These are phyloP conservation scores for Tricharina praecox DNA, from an alignment of 495 filamentous ascomycete genomes.

Conservation along the genomic window DNA sequence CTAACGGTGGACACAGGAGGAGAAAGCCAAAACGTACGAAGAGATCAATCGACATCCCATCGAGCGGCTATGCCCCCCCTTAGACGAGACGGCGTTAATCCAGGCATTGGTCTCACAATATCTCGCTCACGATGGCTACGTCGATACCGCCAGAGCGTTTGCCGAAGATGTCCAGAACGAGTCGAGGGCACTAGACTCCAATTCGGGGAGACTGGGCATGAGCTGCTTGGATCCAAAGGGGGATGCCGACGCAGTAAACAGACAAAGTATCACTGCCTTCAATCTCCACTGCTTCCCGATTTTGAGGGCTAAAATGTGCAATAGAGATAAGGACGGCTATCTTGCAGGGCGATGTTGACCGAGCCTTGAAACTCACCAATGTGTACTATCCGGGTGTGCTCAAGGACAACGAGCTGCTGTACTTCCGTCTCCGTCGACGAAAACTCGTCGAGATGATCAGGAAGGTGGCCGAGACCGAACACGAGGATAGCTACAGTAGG, in stretches of 20 bases:
- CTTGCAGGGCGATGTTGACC: slow-evolving; percentile 84
- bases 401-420: slow-evolving; percentile 67
- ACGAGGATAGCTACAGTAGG: slow-evolving; percentile 21
- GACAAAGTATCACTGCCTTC: slow-evolving; percentile 51
- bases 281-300: neutral
- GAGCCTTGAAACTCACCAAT: slow-evolving; percentile 63
- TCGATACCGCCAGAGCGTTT: slow-evolving; percentile 86
- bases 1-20: slow-evolving; percentile 9
- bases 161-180: slow-evolving; percentile 65
- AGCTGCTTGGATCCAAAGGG: slow-evolving; percentile 59
- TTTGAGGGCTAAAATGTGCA: slow-evolving; percentile 22
- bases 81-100: slow-evolving; percentile 60
- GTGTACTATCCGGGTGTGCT: slow-evolving; percentile 67
- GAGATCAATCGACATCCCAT: slow-evolving; percentile 36
- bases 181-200: slow-evolving; percentile 33
- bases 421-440: slow-evolving; percentile 76
- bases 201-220: slow-evolving; percentile 6
- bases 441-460: slow-evolving; percentile 97
- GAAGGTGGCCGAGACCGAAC: slow-evolving; percentile 49
- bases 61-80: slow-evolving; percentile 39
- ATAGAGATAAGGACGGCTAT: slow-evolving; percentile 79
- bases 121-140: slow-evolving; percentile 85
- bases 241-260: slow-evolving; percentile 69
- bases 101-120: slow-evolving; percentile 42
- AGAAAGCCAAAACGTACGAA: slow-evolving; percentile 29